A percentile compares a stretch with the other conserved stretches of the same genome.
Evolutionary conservation across 768 basidiomycete species (phyloP).

Genomic region (Infundibulicybe gibba): DNA sequence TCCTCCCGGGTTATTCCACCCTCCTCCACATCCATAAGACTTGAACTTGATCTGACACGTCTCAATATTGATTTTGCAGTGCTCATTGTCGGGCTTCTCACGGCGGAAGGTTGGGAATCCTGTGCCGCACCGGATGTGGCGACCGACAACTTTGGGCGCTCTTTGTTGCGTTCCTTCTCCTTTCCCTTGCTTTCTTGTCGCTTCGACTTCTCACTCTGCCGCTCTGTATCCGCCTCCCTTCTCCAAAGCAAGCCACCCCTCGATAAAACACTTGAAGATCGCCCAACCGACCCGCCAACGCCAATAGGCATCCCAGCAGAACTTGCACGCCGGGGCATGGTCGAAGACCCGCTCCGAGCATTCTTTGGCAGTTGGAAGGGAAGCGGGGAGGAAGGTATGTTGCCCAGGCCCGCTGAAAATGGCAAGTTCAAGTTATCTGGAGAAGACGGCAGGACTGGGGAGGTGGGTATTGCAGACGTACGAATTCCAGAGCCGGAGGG

Average conservation of each 20-base stretch:
- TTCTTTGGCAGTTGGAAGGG: not conserved
- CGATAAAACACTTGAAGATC: slow-evolving; percentile 15
- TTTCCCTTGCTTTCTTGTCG: slow-evolving; percentile 14
- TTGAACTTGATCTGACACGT: slow-evolving; percentile 29
- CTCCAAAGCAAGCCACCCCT: slow-evolving; percentile 9
- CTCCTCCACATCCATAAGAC: slow-evolving; percentile 13
- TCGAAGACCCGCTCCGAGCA: not conserved
- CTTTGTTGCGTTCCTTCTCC: slow-evolving; percentile 8
- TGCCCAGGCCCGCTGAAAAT: slow-evolving; percentile 1
- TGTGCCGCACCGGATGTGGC: slow-evolving; percentile 9
- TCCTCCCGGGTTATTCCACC: slow-evolving; percentile 15
- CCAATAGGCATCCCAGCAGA: slow-evolving; percentile 11
- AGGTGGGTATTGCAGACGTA: not conserved
- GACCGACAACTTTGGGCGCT: slow-evolving; percentile 27
- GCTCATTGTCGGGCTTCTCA: slow-evolving; percentile 6
- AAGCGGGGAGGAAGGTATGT: not conserved
- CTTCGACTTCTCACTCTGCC: slow-evolving; percentile 8
- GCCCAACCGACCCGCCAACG: slow-evolving; percentile 9
- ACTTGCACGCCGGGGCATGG: slow-evolving; percentile 13
- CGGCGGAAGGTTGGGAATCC: slow-evolving; percentile 1
- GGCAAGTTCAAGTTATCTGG: slow-evolving; percentile 5
- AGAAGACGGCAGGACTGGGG: not conserved
- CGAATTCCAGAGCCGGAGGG: not conserved
- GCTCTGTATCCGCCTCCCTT: slow-evolving; percentile 9
- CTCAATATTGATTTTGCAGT: slow-evolving; percentile 21